A percentile compares a stretch with the other conserved stretches of the same genome.
Evolutionary conservation across 306 rosid genomes (phyloP).

Genomic region (Dryas alaskensis): DNA sequence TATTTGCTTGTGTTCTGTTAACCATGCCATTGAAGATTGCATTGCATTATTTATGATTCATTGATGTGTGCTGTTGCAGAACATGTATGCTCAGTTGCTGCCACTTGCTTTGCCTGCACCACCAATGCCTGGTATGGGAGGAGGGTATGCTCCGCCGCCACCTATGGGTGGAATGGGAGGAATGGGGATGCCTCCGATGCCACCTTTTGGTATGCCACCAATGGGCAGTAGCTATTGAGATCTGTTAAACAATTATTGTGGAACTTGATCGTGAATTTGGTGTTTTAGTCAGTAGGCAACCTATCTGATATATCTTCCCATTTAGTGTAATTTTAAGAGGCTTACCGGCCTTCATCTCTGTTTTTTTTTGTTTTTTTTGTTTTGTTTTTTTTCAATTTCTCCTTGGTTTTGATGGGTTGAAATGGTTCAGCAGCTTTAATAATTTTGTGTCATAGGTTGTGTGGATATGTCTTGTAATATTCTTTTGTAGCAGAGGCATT

Average conservation of each 20-base stretch:
- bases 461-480: slow-evolving; percentile 63
- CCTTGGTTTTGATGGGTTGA: slow-evolving; percentile 42
- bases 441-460: slow-evolving; percentile 49
- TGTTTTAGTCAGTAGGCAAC: slow-evolving; percentile 28
- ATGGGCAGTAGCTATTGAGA: slow-evolving; percentile 87
- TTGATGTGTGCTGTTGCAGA: slow-evolving; percentile 51
- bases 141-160: slow-evolving; percentile 73
- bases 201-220: slow-evolving; percentile 96
- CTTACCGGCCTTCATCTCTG: slow-evolving; percentile 33
- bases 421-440: slow-evolving; percentile 51
- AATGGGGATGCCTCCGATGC: slow-evolving; percentile 97
- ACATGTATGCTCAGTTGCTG: slow-evolving; percentile 95
- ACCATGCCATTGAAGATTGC: neutral
- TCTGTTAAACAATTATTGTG: neutral
- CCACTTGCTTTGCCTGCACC: slow-evolving; percentile 99
- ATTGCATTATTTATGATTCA: neutral
- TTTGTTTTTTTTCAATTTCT: slow-evolving; percentile 16
- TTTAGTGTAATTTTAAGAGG: slow-evolving; percentile 31
- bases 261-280: slow-evolving; percentile 15
- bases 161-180: slow-evolving; percentile 66
- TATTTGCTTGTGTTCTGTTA: neutral
- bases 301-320: slow-evolving; percentile 33
- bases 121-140: slow-evolving; percentile 94
- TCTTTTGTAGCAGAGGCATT: slow-evolving; percentile 69
- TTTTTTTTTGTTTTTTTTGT: slow-evolving; percentile 34